A percentile compares a stretch with the other conserved stretches of the same genome.
These are phyloP conservation scores for Desmodesmus armatus DNA, from an alignment of 139 green algal species.

Conservation along the genomic window DNA sequence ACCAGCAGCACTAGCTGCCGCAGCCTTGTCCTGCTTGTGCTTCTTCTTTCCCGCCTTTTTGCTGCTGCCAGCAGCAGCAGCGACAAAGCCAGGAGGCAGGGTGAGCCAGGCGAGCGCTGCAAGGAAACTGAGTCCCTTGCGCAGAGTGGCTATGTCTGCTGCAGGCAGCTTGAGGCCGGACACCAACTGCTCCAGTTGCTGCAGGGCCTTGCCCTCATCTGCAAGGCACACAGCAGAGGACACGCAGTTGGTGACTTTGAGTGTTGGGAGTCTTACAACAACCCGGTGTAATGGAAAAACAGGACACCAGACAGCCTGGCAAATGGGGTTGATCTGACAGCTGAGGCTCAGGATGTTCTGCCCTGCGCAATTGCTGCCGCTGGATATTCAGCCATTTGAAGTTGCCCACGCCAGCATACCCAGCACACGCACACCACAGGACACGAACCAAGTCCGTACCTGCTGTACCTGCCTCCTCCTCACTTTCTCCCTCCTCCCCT, in stretches of 20 bases:
- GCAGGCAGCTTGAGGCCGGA: constrained; percentile 49
- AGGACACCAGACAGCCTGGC: too few species aligned
- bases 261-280: too few species aligned
- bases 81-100: constrained; percentile 1
- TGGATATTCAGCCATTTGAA: too few species aligned
- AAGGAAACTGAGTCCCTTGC: constrained; percentile 64
- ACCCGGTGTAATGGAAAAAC: too few species aligned
- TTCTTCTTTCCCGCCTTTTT: constrained; percentile 35
- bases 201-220: constrained; percentile 11
- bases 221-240: too few species aligned
- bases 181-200: constrained; percentile 71
- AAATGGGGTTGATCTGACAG: too few species aligned
- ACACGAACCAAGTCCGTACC: too few species aligned
- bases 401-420: too few species aligned
- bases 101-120: constrained; percentile 68
- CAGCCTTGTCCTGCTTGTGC: background rate
- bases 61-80: constrained; percentile 22
- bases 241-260: too few species aligned
- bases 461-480: constrained; percentile 22
- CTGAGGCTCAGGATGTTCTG: too few species aligned
- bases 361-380: too few species aligned
- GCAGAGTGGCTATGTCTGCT: constrained; percentile 17
- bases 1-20: background rate
- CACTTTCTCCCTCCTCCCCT: constrained; percentile 28
- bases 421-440: too few species aligned